These are phyloP conservation scores for Candida taoyuanica DNA, from an alignment of 805 yeast genomes.

Conservation along the genomic window DNA sequence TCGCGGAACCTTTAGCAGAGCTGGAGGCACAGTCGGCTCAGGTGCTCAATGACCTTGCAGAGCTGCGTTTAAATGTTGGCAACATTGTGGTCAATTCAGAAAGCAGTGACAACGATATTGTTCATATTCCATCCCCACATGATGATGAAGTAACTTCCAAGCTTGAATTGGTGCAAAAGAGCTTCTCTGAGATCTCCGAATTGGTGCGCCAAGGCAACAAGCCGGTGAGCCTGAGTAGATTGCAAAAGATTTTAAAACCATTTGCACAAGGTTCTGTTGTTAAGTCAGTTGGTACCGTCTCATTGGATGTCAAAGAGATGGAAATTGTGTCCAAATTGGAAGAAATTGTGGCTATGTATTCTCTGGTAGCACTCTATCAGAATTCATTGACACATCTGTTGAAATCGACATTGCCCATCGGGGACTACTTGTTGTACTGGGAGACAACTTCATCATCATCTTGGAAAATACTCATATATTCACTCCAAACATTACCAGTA, in stretches of 20 bases:
- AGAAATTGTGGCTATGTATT: slow-evolving; percentile 29
- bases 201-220: slow-evolving; percentile 7
- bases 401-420: slow-evolving; percentile 37
- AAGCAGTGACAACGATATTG: not conserved
- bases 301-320: slow-evolving; percentile 11
- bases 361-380: slow-evolving; percentile 32
- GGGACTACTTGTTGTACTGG: slow-evolving; percentile 44
- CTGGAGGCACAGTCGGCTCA: slow-evolving; percentile 13
- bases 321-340: slow-evolving; percentile 21
- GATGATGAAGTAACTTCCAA: not conserved
- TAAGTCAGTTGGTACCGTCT: not conserved
- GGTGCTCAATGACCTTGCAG: slow-evolving; percentile 16
- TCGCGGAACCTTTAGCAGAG: slow-evolving; percentile 11
- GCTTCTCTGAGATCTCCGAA: slow-evolving; percentile 6
- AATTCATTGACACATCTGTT: slow-evolving; percentile 32
- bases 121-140: not conserved
- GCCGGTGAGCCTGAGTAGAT: slow-evolving; percentile 8
- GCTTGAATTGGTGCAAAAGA: slow-evolving; percentile 5
- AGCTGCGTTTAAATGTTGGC: too few species aligned
- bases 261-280: slow-evolving; percentile 12
- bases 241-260: slow-evolving; percentile 9
- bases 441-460: slow-evolving; percentile 34
- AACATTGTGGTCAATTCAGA: too few species aligned
- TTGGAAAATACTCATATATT: slow-evolving; percentile 31
- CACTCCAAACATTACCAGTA: slow-evolving; percentile 36